Evolutionary conservation across 768 basidiomycete genomes (phyloP).

Genomic region (Kockovaella imperatae): DNA sequence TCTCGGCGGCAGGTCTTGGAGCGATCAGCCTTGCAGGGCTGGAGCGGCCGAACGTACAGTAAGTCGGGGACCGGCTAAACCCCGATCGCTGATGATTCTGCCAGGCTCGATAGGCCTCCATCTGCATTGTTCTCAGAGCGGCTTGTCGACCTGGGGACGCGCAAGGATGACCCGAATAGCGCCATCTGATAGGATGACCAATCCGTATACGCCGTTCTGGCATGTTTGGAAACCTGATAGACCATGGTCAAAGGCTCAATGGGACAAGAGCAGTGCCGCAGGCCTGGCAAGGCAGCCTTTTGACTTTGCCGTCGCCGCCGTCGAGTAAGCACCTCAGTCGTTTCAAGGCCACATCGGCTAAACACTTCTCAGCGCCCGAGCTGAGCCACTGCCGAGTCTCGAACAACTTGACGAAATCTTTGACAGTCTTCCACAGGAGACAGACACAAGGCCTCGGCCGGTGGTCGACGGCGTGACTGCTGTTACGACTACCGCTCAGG

Average conservation of each 20-base stretch:
- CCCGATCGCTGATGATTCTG: conserved; percentile 5
- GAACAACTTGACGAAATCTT: conserved; percentile 70
- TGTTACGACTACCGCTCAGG: neutral
- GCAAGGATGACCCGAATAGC: too few species aligned
- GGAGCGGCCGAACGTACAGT: conserved; percentile 10
- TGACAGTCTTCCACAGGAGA: conserved; percentile 56
- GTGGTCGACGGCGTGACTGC: neutral
- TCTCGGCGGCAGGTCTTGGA: conserved; percentile 1
- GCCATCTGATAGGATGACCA: too few species aligned
- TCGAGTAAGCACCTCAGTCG: conserved; percentile 56
- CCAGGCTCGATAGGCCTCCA: conserved; percentile 39
- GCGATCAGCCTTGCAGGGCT: conserved; percentile 12
- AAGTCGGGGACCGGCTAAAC: conserved; percentile 15
- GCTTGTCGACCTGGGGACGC: too few species aligned
- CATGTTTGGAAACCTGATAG: conserved; percentile 88
- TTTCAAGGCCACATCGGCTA: neutral
- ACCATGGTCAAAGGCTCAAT: conserved; percentile 48
- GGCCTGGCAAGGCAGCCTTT: conserved; percentile 62
- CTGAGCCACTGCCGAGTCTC: conserved; percentile 71
- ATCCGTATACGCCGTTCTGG: conserved; percentile 74
- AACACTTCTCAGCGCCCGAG: conserved; percentile 57
- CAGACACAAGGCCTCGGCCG: conserved; percentile 35
- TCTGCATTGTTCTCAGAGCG: conserved; percentile 62
- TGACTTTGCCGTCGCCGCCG: conserved; percentile 76
- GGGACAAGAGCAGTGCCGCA: conserved; percentile 53